Evolutionary conservation across 352 stramenopile genomes (phyloP), one percentile per base, ranked within the genome.

Genomic region (Phytophthora pseudosyringae): DNA sequence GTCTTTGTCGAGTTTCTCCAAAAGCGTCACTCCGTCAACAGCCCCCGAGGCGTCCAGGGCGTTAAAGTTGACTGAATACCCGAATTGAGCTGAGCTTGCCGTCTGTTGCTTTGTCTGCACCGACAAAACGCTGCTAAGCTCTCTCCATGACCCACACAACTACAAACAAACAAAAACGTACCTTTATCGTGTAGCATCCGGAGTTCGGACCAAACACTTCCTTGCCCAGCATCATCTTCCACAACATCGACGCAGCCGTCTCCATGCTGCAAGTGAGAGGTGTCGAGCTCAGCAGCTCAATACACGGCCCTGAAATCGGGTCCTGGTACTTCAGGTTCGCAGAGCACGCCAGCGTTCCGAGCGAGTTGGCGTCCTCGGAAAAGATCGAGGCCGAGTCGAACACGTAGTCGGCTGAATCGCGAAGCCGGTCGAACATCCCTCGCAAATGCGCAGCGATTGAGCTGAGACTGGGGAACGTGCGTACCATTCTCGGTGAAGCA

Each of bases 151-250:
- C n/a, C 33, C 33, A 41, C 21, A 21, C 21, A 21, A 21, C 21
- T 21, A 21, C n/a, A 39, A n/a, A n/a, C n/a, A n/a, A n/a, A 33
- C 5, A n/a, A 26, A 39, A 46, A 3, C 26, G 2, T 39, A 64
- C 60, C 54, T 69, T 69, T 18, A 69, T 58, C 4, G 46, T 53
- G 33, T 69, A 69, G 10, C 43, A 51, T 10, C 52, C 36, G 0
- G 44, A 35, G 15, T 65, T 43, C 10, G 63, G 35, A 5, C 63
- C 63, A 43, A 71, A 67, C 3, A 62, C 32, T 18, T 71, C 35
- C 15, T 59, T 64, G 1, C 15, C 35, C 13, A 71, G 15, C 16
- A 71, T 40, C 63, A 71, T 71, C 2, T 48, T 32, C 63, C 63
- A 71, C 32, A 69, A 7, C 8, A 69, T 33, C 15, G 45, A 38